A percentile compares a stretch with the other conserved stretches of the same genome.
Evolutionary conservation across 1,284 basidiomycete species (phyloP).

Genomic region (Cryptococcus maquisensis): DNA sequence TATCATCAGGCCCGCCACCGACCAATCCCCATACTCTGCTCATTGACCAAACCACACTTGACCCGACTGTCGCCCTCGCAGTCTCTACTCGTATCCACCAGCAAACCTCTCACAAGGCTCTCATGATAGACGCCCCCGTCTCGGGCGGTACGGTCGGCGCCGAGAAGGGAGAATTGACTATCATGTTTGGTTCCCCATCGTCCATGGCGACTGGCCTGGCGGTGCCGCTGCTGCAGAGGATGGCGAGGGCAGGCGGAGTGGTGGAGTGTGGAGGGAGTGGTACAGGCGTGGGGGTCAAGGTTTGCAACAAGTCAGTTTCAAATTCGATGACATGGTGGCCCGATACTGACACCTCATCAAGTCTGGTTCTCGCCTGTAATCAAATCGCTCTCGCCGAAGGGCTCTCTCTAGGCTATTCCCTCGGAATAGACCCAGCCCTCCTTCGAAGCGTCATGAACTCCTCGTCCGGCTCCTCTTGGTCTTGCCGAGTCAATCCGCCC

Average conservation of each 20-base stretch:
- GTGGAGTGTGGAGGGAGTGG: conserved; percentile 41
- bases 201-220: conserved; percentile 27
- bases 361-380: conserved; percentile 44
- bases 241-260: conserved; percentile 38
- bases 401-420: conserved; percentile 33
- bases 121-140: conserved; percentile 45
- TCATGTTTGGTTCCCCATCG: conserved; percentile 43
- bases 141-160: conserved; percentile 42
- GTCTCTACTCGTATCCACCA: conserved; percentile 33
- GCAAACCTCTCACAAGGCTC: conserved; percentile 21
- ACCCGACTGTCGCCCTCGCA: conserved; percentile 36
- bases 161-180: conserved; percentile 35
- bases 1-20: neutral
- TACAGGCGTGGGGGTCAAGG: conserved; percentile 42
- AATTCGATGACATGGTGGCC: neutral
- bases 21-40: conserved; percentile 33
- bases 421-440: conserved; percentile 36
- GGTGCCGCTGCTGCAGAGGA: conserved; percentile 33
- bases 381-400: conserved; percentile 47
- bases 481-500: conserved; percentile 40
- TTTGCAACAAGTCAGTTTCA: conserved; percentile 43
- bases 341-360: conserved; percentile 5
- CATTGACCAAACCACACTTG: conserved; percentile 46
- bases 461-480: conserved; percentile 44
- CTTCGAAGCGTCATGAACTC: conserved; percentile 41